These are phyloP conservation scores for Cornus suecica DNA, from an alignment of 148 eudicot genomes.

Conservation along the genomic window DNA sequence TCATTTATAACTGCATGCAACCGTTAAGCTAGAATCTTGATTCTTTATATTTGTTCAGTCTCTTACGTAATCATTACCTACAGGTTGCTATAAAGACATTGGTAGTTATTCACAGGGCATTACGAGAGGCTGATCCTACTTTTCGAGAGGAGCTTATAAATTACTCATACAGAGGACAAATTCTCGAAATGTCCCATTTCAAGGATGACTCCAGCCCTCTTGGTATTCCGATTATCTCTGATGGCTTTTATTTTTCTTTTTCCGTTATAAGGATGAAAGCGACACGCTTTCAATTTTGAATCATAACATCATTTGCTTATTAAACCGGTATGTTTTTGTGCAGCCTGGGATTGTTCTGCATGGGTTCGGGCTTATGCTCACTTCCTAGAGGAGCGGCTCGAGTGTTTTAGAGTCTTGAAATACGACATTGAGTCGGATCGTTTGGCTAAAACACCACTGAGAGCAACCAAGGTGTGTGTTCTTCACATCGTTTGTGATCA, in stretches of 20 bases:
- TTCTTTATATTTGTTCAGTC: background rate
- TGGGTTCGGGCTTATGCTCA: constrained; percentile 94
- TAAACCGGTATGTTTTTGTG: background rate
- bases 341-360: constrained; percentile 99
- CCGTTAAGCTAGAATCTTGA: background rate
- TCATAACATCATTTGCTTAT: background rate
- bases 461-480: constrained; percentile 61
- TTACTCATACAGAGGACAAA: constrained; percentile 68
- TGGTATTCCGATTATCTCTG: constrained; percentile 33
- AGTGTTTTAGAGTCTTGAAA: constrained; percentile 75
- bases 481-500: background rate
- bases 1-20: background rate
- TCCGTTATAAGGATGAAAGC: too few species aligned
- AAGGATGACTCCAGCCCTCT: constrained; percentile 95
- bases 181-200: constrained; percentile 81
- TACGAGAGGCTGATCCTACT: constrained; percentile 92
- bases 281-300: too few species aligned
- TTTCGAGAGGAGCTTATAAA: constrained; percentile 86
- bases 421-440: constrained; percentile 85
- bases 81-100: constrained; percentile 92
- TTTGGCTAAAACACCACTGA: constrained; percentile 59
- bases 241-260: background rate
- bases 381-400: constrained; percentile 88
- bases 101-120: constrained; percentile 84
- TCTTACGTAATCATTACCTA: background rate